phyloP scores from a whole-genome alignment of 495 filamentous ascomycete genomes.

The Podospora fimiseda region DNA sequence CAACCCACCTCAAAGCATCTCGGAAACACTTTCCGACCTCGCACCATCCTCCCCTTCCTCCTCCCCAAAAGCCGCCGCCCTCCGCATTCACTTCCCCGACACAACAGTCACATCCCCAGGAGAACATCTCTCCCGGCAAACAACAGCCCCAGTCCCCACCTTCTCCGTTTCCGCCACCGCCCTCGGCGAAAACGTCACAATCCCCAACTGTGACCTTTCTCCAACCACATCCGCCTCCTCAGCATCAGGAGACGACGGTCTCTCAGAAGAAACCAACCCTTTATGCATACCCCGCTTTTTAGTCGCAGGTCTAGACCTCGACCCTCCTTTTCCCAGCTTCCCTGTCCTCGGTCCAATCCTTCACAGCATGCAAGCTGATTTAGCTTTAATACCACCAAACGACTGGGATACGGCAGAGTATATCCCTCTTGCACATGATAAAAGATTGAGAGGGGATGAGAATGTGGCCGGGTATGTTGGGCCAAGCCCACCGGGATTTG shows the following conservation, averaged over 20 bases:
- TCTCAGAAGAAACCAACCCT: constrained; percentile 1
- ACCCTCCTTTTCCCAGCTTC: constrained; percentile 48
- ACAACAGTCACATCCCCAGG: constrained; percentile 16
- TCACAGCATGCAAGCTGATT: constrained; percentile 41
- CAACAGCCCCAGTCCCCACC: constrained; percentile 12
- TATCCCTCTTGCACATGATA: constrained; percentile 7
- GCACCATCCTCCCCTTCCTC: constrained; percentile 4
- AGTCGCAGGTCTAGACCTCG: constrained; percentile 43
- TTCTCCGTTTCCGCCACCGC: constrained; percentile 20
- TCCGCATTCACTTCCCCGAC: constrained; percentile 25
- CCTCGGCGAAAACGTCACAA: constrained; percentile 12
- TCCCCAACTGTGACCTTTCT: constrained; percentile 22
- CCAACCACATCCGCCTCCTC: constrained; percentile 6
- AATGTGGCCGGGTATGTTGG: constrained; percentile 38
- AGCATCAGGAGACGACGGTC: not conserved
- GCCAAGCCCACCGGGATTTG: constrained; percentile 45
- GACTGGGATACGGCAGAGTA: constrained; percentile 14
- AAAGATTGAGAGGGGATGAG: constrained; percentile 8
- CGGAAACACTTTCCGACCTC: constrained; percentile 14
- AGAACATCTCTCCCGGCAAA: constrained; percentile 10
- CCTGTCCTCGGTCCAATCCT: constrained; percentile 44
- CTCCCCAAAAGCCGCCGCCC: constrained; percentile 2
- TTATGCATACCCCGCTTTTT: constrained; percentile 32
- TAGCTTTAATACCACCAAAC: constrained; percentile 8
- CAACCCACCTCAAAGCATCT: constrained; percentile 8